Evolutionary conservation across 73 alveolate species (phyloP).

Genomic region (Paramecium tetraurelia): DNA sequence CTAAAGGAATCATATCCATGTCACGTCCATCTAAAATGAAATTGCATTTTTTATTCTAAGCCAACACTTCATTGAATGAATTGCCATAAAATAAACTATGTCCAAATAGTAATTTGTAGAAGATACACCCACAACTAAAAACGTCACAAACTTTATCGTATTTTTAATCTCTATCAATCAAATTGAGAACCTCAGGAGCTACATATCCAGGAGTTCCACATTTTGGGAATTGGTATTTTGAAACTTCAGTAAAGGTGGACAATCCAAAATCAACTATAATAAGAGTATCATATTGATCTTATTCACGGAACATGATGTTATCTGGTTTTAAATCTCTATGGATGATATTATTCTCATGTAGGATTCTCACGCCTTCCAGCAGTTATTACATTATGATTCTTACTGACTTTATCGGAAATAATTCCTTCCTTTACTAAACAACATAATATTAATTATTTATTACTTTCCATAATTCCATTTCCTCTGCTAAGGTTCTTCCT

Average conservation of each 20-base stretch:
- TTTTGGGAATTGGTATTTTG: conserved; percentile 32
- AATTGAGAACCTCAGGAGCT: conserved; percentile 76
- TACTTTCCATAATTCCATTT: neutral
- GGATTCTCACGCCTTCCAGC: conserved; percentile 33
- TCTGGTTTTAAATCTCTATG: conserved; percentile 65
- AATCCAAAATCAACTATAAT: conserved; percentile 60
- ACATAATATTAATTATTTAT: neutral
- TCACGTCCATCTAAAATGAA: neutral
- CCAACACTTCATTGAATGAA: conserved; percentile 53
- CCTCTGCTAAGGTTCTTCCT: conserved; percentile 49
- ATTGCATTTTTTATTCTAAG: conserved; percentile 16
- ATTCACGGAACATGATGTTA: conserved; percentile 33
- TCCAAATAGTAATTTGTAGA: conserved; percentile 42
- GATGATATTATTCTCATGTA: conserved; percentile 41
- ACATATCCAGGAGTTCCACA: conserved; percentile 79
- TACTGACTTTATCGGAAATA: neutral
- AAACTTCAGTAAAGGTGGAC: conserved; percentile 39
- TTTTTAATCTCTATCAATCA: conserved; percentile 42
- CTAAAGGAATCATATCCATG: conserved; percentile 44
- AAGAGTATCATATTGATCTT: conserved; percentile 6
- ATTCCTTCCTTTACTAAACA: neutral
- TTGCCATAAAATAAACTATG: conserved; percentile 43
- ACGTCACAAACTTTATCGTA: conserved; percentile 54
- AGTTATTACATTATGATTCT: conserved; percentile 24
- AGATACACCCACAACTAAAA: conserved; percentile 51